phyloP scores from a whole-genome alignment of 1,284 basidiomycete species.

The Bjerkandera adusta region DNA sequence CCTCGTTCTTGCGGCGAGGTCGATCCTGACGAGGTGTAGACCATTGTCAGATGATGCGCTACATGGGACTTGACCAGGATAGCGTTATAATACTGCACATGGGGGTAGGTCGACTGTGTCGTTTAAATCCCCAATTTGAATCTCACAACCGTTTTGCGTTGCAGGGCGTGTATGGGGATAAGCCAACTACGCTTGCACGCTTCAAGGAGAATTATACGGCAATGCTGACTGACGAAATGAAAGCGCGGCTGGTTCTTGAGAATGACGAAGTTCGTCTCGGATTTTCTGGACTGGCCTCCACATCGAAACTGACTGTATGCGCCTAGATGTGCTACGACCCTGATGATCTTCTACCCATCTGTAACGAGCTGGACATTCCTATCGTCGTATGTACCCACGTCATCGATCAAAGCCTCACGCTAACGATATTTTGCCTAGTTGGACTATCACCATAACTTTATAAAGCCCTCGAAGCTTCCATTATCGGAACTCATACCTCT shows the following conservation, averaged over 20 bases:
- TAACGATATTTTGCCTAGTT: constrained; percentile 13
- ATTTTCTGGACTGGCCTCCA: not conserved
- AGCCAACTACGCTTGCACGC: constrained; percentile 65
- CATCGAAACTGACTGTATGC: not conserved
- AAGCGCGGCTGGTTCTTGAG: constrained; percentile 80
- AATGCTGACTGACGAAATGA: constrained; percentile 60
- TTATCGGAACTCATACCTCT: constrained; percentile 63
- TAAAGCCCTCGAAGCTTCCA: constrained; percentile 25
- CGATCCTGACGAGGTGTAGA: constrained; percentile 33
- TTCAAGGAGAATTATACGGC: constrained; percentile 70
- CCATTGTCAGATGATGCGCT: constrained; percentile 83
- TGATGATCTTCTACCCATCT: constrained; percentile 82
- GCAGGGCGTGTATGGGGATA: constrained; percentile 80
- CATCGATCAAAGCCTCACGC: constrained; percentile 14
- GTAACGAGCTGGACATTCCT: constrained; percentile 80
- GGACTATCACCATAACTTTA: constrained; percentile 45
- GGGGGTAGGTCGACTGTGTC: constrained; percentile 38
- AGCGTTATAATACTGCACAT: constrained; percentile 80
- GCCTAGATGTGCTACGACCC: constrained; percentile 81
- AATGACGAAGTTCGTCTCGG: constrained; percentile 74
- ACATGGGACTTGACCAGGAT: constrained; percentile 76
- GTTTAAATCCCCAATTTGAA: not conserved
- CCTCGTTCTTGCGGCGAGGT: not conserved
- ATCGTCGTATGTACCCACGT: constrained; percentile 44
- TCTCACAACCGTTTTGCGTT: not conserved